Evolutionary conservation across 306 rosid species (phyloP), one percentile per base, ranked within the genome.

Genomic region (Delonix regia): DNA sequence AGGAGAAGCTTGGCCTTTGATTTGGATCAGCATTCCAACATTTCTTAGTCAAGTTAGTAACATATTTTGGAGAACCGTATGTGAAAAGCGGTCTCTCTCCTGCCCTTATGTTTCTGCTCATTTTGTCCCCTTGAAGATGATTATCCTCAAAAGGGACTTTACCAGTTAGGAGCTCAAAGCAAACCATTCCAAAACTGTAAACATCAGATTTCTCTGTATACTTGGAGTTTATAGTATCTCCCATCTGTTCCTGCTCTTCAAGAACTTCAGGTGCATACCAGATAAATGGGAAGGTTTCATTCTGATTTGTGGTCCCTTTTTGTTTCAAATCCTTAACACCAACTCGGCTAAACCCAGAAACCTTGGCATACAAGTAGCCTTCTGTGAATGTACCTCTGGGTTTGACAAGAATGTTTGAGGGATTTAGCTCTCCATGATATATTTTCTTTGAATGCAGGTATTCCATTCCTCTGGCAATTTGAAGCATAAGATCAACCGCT

Each of bases 111-210:
- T 95, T 95, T 78, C 94, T 79, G 70, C 97, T 95, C 99, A 93
- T 95, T 80, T 89, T 95, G 77, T 95, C 98, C 68, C 98, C 98
- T 85, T 93, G 97, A 71, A 95, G 96, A 85, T 92, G 99, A 75
- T 94, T 78, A 48, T 95, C 99, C 86, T 95, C 99, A 59, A 95
- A 95, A 60, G 99, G 99, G 45, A 93, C 99, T 87, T 95, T 91
- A 18, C 99, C 97, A 0, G 98, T 93, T 60, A 91, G 81, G 74
- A 95, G 90, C 79, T 95, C 96, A 78, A 95, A 92, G 93, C 96
- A 95, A 78, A 93, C 91, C 99, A 95, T 95, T 72, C 90, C 99
- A 59, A 93, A 95, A 78, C 99, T 95, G 78, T 95, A 95, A 45
- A 95, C 94, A 71, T 95, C 98, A 8, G 97, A 81, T 75, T 95